phyloP scores from a whole-genome alignment of 106 monocot species.

The Chionographis japonica region DNA sequence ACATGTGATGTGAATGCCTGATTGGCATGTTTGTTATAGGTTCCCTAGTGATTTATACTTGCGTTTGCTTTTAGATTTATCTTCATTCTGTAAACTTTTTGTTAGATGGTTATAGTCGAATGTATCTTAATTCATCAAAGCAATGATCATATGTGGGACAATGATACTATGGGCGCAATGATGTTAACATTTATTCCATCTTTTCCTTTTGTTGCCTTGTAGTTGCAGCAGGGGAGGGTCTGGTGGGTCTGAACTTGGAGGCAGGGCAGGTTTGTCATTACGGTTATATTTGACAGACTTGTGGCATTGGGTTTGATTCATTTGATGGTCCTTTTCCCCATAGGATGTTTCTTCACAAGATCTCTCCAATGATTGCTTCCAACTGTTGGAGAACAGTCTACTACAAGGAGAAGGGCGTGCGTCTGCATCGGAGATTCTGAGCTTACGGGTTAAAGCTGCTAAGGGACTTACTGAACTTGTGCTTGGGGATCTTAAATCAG shows the following conservation, averaged over 20 bases:
- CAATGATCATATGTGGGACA: too few relatives aligned
- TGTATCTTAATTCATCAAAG: too few relatives aligned
- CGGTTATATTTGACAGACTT: neutral
- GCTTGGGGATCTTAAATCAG: constrained; percentile 62
- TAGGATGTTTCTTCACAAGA: constrained; percentile 58
- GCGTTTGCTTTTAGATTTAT: too few relatives aligned
- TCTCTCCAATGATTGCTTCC: constrained; percentile 53
- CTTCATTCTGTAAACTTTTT: too few relatives aligned
- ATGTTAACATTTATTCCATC: neutral
- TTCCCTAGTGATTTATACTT: too few relatives aligned
- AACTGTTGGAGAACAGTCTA: constrained; percentile 24
- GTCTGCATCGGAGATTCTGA: constrained; percentile 12
- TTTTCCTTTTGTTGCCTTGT: constrained; percentile 18
- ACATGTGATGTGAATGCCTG: too few relatives aligned
- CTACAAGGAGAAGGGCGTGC: constrained; percentile 1
- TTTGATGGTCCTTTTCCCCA: constrained; percentile 4
- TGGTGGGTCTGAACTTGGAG: constrained; percentile 67
- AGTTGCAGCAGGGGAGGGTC: constrained; percentile 86
- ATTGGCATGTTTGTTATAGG: too few relatives aligned
- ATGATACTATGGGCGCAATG: too few relatives aligned
- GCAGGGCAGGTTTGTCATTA: constrained; percentile 47
- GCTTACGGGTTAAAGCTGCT: constrained; percentile 46
- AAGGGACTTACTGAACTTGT: constrained; percentile 70
- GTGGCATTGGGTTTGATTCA: constrained; percentile 9
- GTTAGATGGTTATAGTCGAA: too few relatives aligned